Evolutionary conservation across 2,329 filamentous ascomycete genomes (phyloP), one percentile per base, ranked within the genome.

Genomic region (Drechslerella coelobrocha): DNA sequence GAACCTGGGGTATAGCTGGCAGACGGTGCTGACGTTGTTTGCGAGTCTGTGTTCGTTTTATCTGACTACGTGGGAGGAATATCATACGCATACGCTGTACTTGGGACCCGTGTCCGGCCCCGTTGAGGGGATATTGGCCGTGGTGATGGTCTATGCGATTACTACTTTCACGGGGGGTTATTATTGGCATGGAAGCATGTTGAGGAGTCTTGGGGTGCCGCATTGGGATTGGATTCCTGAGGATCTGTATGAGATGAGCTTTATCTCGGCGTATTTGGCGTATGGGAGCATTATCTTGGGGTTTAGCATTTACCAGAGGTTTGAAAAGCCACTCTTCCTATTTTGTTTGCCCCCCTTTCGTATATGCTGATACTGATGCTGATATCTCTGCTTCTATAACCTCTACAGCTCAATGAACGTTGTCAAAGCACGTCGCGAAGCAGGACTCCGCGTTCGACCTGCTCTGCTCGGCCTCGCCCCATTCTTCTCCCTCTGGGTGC

Each of bases 1-100:
- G 83, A 97, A 97, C 78, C 85, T 97, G 78, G 75, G 75, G 2
- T 73, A 74, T 21, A 69, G 66, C 1, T 76, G 75, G 75, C 71
- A 71, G 23, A 76, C 75, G 12, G 43, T 76, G n/a, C 52, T 75
- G 14, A 73, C 68, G 3, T 23, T 75, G 10, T 76, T 75, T 24
- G 75, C 74, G 12, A 73, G 90, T 5, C 86, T 93, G 68, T 83
- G 95, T 76, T 97, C 94, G n/a, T 99, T 99, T 80, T 97, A 97
- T 79, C 89, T 97, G 43, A 94, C 97, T 79, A 97, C 94, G 31
- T 99, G 94, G 94, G 94, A 99, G 78, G 94, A 97, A 79, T 99
- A 97, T 81, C 93, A 97, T 81, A 99, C 94, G 55, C 92, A 97
- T 79, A 94, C 92, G 2, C 85, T 99, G 51, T 97, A 92, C 1